A percentile compares a stretch with the other conserved stretches of the same genome.
phyloP scores from a whole-genome alignment of 805 yeast species.

The Kuraishia floccosa region DNA sequence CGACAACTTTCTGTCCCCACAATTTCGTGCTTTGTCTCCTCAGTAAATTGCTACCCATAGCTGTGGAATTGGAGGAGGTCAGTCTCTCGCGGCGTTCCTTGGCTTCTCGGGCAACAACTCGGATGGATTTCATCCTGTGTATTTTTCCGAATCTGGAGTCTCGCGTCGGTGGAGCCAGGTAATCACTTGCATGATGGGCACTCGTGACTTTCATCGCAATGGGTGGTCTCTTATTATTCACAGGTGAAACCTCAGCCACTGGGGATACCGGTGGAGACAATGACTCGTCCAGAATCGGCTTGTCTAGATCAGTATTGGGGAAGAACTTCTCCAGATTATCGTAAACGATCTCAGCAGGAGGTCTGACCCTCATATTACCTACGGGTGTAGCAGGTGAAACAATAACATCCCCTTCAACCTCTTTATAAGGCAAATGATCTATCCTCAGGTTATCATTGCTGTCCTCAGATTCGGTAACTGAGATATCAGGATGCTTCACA shows the following conservation, averaged over 20 bases:
- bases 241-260: slow-evolving; percentile 9
- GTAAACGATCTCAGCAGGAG: slow-evolving; percentile 89
- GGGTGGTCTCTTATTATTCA: slow-evolving; percentile 15
- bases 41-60: slow-evolving; percentile 23
- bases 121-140: slow-evolving; percentile 77
- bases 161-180: slow-evolving; percentile 4
- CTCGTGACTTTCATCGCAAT: slow-evolving; percentile 28
- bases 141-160: slow-evolving; percentile 15
- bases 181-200: slow-evolving; percentile 15
- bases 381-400: neutral
- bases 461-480: neutral
- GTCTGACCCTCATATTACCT: slow-evolving; percentile 58
- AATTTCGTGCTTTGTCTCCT: slow-evolving; percentile 81
- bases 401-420: too few relatives aligned
- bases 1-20: slow-evolving; percentile 95
- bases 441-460: too few relatives aligned
- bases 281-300: slow-evolving; percentile 74
- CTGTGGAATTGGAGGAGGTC: slow-evolving; percentile 7
- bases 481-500: slow-evolving; percentile 6
- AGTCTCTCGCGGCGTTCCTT: slow-evolving; percentile 41
- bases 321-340: slow-evolving; percentile 86
- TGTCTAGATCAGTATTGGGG: slow-evolving; percentile 87
- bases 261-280: slow-evolving; percentile 48
- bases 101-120: slow-evolving; percentile 92
- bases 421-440: too few relatives aligned